Evolutionary conservation across 805 yeast genomes (phyloP).

Genomic region (Pichia scutulata): DNA sequence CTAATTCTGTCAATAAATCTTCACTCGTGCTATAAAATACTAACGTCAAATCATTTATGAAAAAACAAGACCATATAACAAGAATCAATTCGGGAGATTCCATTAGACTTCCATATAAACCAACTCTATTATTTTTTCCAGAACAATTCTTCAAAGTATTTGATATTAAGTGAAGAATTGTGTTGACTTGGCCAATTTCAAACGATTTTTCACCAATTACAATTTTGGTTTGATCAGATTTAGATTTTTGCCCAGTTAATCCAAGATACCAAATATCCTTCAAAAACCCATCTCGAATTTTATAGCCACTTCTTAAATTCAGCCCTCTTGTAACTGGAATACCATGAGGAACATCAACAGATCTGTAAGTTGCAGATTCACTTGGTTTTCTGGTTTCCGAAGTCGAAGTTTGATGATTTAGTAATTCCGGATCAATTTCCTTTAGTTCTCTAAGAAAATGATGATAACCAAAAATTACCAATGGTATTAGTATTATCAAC

Average conservation of each 20-base stretch:
- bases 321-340: slow-evolving; percentile 62
- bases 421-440: slow-evolving; percentile 52
- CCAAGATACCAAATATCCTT: slow-evolving; percentile 66
- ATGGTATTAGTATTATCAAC: slow-evolving; percentile 9
- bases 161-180: slow-evolving; percentile 25
- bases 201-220: not conserved
- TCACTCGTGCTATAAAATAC: slow-evolving; percentile 25
- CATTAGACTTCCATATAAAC: slow-evolving; percentile 16
- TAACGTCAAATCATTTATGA: slow-evolving; percentile 31
- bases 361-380: slow-evolving; percentile 73
- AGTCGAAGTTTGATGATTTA: slow-evolving; percentile 57
- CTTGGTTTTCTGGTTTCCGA: slow-evolving; percentile 54
- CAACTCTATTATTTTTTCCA: slow-evolving; percentile 20
- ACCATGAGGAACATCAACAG: slow-evolving; percentile 67
- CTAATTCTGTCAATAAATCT: not conserved
- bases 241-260: slow-evolving; percentile 17
- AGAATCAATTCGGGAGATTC: slow-evolving; percentile 15
- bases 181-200: slow-evolving; percentile 20
- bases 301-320: slow-evolving; percentile 55
- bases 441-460: slow-evolving; percentile 28
- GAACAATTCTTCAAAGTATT: slow-evolving; percentile 7
- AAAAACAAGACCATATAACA: slow-evolving; percentile 23
- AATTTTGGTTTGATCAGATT: not conserved
- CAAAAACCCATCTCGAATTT: slow-evolving; percentile 65
- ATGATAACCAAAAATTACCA: not conserved